Base-by-base conservation (phyloP, 352 stramenopile genomes). In the Phytophthora hybrid region DNA sequence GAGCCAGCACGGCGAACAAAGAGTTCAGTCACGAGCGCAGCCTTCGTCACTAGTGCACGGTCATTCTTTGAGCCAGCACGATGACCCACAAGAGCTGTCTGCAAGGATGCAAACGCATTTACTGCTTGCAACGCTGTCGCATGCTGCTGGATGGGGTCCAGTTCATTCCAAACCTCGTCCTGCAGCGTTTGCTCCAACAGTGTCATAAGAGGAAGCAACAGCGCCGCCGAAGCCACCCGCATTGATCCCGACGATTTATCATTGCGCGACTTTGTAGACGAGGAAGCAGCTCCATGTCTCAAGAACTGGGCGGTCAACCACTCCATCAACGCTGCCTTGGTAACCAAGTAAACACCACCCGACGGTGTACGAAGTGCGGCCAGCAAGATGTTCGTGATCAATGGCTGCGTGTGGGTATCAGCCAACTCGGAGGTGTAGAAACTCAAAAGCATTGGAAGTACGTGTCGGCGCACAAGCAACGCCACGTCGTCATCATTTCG, bases 371-470 rank as follows among this genome's bases (percentile, higher is more conserved):
- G 64, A 19, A 94, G 73, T 13, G 83, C 77, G 19, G 76, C 64
- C 5, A 67, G 44, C 19, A 97, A 29, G 72, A 97, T 94, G 23
- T 77, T 84, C 13, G 73, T 78, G 56, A 97, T 84, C 29, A 95
- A 76, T 29, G 81, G 70, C 63, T 93, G 87, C 6, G 90, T 95
- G 65, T 97, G 84, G 11, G 87, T 87, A 71, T 95, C 90, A 0
- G 87, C 85, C 23, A 95, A 71, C 21, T 91, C 86, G 3, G 90
- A 95, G 29, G 71, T 73, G 73, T 90, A 96, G 57, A 95, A 97
- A 46, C 89, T 95, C 53, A 96, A 64, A 32, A 97, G 67, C 70
- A 97, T 93, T 10, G 87, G 85, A 57, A 91, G 87, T 13, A 93
- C 89, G 63, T 95, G 89, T 41, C 90, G 90, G 21, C 85, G 90